phyloP scores from a whole-genome alignment of 139 green algal species.

The Cymbomonas tetramitiformis region DNA sequence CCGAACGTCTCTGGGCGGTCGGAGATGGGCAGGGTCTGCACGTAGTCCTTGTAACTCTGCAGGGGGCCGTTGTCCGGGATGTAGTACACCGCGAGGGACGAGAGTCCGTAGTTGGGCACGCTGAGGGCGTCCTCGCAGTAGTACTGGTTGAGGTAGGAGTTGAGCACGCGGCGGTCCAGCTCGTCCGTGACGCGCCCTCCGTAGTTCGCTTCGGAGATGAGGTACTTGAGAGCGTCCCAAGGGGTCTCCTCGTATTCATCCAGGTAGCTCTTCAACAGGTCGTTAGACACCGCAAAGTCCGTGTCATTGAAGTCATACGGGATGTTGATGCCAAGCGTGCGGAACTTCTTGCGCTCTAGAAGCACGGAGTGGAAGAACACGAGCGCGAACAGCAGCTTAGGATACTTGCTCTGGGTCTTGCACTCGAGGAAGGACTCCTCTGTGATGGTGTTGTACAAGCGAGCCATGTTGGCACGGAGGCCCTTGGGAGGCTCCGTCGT shows the following conservation, averaged over 20 bases:
- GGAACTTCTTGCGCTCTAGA: constrained; percentile 72
- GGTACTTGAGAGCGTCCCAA: constrained; percentile 67
- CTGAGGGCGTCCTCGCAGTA: constrained; percentile 65
- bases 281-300: constrained; percentile 65
- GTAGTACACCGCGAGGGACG: constrained; percentile 45
- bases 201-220: constrained; percentile 57
- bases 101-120: constrained; percentile 53
- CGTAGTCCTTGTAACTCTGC: constrained; percentile 40
- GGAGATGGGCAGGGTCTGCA: constrained; percentile 41
- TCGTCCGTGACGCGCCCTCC: constrained; percentile 34
- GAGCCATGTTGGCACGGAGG: constrained; percentile 63
- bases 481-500: constrained; percentile 77
- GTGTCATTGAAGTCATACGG: constrained; percentile 85
- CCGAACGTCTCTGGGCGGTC: constrained; percentile 68
- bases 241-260: constrained; percentile 63
- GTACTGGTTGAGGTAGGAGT: constrained; percentile 42
- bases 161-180: constrained; percentile 30
- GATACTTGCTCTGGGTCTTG: constrained; percentile 44
- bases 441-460: constrained; percentile 55
- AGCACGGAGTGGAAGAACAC: constrained; percentile 73
- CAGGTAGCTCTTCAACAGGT: constrained; percentile 67
- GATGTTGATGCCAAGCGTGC: constrained; percentile 74
- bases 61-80: constrained; percentile 50
- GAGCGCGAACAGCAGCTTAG: constrained; percentile 70
- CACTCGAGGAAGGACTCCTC: constrained; percentile 53